Percentiles rank a stretch among this genome's conserved stretches.
These are phyloP conservation scores for Cladosporium cucumerinum DNA, from an alignment of 2,329 filamentous ascomycete genomes.

Conservation along the genomic window DNA sequence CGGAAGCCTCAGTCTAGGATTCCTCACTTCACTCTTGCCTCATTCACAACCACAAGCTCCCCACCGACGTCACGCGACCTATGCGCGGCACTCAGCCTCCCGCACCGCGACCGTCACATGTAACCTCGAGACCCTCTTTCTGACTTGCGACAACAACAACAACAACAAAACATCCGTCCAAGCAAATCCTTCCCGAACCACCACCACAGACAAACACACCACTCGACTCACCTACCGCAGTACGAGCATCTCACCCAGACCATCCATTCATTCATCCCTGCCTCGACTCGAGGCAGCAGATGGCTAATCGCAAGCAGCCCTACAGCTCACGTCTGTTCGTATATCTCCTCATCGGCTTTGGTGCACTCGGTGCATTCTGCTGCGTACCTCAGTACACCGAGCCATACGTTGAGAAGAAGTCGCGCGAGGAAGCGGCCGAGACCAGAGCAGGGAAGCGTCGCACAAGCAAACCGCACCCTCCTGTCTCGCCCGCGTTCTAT, in stretches of 20 bases:
- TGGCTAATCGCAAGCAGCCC: background rate
- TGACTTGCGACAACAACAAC: background rate
- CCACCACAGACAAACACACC: background rate
- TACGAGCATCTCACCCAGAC: background rate
- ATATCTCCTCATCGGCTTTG: background rate
- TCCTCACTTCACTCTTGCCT: constrained; percentile 1
- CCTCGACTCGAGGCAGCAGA: background rate
- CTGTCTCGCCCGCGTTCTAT: background rate
- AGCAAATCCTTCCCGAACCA: background rate
- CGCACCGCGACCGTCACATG: background rate
- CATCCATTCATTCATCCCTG: no score
- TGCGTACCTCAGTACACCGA: background rate
- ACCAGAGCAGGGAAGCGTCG: background rate
- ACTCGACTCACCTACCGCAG: background rate
- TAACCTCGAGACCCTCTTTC: background rate
- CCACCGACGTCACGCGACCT: background rate
- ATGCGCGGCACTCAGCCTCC: background rate
- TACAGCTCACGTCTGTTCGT: constrained; percentile 4
- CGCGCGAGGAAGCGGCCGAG: background rate
- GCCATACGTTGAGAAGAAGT: background rate
- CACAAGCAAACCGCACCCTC: background rate
- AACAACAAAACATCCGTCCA: background rate
- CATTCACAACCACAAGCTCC: background rate
- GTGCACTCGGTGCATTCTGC: background rate
- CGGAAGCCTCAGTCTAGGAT: background rate